A percentile compares a stretch with the other conserved stretches of the same genome.
Evolutionary conservation across 305 asterid genomes (phyloP).

Genomic region (Striga hermonthica): DNA sequence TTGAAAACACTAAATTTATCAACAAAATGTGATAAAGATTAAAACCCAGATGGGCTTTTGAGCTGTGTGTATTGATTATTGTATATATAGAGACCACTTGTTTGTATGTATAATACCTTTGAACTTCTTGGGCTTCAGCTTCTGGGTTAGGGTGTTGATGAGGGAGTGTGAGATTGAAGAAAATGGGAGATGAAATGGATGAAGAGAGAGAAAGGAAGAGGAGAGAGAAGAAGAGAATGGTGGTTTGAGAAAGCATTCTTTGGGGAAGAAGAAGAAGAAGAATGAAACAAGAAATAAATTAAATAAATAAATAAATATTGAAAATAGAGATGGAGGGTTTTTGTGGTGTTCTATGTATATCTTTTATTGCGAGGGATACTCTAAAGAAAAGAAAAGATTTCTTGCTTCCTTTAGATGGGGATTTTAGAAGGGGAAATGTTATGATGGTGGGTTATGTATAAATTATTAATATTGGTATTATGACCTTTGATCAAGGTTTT

Average conservation of each 20-base stretch:
- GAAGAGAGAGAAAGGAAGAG: slow-evolving; percentile 35
- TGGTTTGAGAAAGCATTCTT: slow-evolving; percentile 51
- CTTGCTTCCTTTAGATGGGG: slow-evolving; percentile 35
- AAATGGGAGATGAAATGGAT: slow-evolving; percentile 34
- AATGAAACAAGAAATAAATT: not conserved
- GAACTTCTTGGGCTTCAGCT: slow-evolving; percentile 66
- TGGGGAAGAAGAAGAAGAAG: slow-evolving; percentile 17
- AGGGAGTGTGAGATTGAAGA: slow-evolving; percentile 62
- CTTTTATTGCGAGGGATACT: slow-evolving; percentile 32
- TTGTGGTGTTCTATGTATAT: slow-evolving; percentile 31
- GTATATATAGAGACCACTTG: not conserved
- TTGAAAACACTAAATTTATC: not conserved
- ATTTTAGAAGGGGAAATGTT: slow-evolving; percentile 26
- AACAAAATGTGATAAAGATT: slow-evolving; percentile 19
- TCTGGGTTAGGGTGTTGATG: slow-evolving; percentile 94
- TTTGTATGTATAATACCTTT: slow-evolving; percentile 43
- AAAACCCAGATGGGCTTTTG: slow-evolving; percentile 37
- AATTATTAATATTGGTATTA: slow-evolving; percentile 11
- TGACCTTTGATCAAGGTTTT: slow-evolving; percentile 19
- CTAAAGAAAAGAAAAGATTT: slow-evolving; percentile 39
- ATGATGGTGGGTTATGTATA: slow-evolving; percentile 27
- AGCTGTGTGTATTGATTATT: not conserved
- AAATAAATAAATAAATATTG: too few species aligned
- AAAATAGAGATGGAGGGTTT: slow-evolving; percentile 27
- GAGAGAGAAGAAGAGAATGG: slow-evolving; percentile 49